Evolutionary conservation across 2,329 filamentous ascomycete genomes (phyloP), one percentile per base, ranked within the genome.

Genomic region (Diaporthe sp.): DNA sequence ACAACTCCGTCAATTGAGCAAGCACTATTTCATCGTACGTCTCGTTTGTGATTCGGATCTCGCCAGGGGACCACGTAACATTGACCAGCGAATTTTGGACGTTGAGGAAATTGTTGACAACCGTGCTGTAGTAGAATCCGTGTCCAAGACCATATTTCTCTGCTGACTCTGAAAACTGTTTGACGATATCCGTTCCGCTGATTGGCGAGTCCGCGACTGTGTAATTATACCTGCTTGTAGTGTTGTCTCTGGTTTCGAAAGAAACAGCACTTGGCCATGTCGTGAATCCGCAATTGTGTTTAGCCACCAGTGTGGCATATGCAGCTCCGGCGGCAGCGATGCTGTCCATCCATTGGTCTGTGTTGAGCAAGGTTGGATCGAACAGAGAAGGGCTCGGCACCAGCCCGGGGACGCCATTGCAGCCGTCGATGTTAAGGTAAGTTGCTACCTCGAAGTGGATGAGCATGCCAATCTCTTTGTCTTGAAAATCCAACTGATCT

Each of bases 221-320:
- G 67, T 82, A 81, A 55, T 81, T 79, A 68, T 82, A 82, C 13
- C 71, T 34, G n/a, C 80, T 78, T 28, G 78, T 78, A 19, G 79
- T 71, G 22, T 79, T 79, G 19, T 80, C 79, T 5, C 77, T 71
- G 17, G 78, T 78, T 58, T 75, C 67, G 61, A 82, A 82, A 22
- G 71, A 76, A 8, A 82, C 80, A 51, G 79, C 61, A 53, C 80
- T 82, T 2, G 81, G 80, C 81, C 80, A 82, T 2, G 77, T 79
- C 4, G 79, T 78, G 73, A 82, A 82, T 17, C 81, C 81, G 72
- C 81, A 82, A 62, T 82, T 82, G 73, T 82, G 81, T 68, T 82
- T 82, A 12, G 79, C 81, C 7, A 82, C 80, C 37, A 82, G 75
- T 0, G 81, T 82, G 22, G 81, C 81, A 67, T 81, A 81, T 51